Evolutionary conservation across 2,329 filamentous ascomycete genomes (phyloP).

Genomic region (Colletotrichum cuscutae): DNA sequence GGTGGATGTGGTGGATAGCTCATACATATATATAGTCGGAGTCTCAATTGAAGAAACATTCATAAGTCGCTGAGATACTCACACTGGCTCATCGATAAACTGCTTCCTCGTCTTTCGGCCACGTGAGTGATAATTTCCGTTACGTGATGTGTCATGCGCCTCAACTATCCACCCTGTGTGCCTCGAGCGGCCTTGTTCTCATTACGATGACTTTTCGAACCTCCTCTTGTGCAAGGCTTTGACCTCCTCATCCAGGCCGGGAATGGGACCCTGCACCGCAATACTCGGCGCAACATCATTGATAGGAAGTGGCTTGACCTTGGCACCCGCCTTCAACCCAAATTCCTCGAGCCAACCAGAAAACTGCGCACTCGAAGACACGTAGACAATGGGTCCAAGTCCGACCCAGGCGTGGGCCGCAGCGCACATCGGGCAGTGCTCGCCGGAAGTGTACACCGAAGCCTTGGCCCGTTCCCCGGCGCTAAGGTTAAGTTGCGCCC

Average conservation of each 20-base stretch:
- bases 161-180: no score
- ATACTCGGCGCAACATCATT: constrained; percentile 43
- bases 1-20: no score
- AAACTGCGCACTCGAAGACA: constrained; percentile 43
- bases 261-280: constrained; percentile 43
- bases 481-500: constrained; percentile 47
- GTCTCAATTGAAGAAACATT: background rate
- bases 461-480: constrained; percentile 51
- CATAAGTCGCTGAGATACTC: background rate
- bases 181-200: background rate
- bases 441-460: constrained; percentile 49
- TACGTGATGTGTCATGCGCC: no score
- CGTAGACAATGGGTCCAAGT: constrained; percentile 48
- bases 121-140: no score
- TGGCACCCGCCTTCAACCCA: constrained; percentile 31
- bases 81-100: no score
- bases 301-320: constrained; percentile 42
- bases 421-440: constrained; percentile 51
- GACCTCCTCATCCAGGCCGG: constrained; percentile 43
- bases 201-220: background rate
- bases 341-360: constrained; percentile 43
- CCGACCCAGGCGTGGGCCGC: constrained; percentile 48
- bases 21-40: no score
- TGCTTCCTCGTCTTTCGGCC: no score
- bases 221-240: constrained; percentile 40